Base-by-base conservation (phyloP, 495 filamentous ascomycete genomes). In the Letharia columbiana region DNA sequence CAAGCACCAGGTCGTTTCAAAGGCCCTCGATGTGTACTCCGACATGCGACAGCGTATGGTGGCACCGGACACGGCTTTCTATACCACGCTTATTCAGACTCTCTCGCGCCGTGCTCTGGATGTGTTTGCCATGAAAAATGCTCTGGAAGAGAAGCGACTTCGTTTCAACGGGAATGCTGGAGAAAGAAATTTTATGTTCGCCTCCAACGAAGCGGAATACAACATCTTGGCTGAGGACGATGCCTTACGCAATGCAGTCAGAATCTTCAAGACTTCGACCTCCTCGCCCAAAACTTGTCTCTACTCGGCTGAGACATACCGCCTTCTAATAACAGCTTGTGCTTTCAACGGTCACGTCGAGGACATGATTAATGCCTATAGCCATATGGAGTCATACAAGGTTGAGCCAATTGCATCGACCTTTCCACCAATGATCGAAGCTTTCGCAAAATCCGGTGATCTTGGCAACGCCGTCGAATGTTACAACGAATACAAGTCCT, bases 1-100 rank as follows among this genome's bases (percentile, higher is more conserved):
- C 71, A 86, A 86, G 72, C 85, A 87, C 60, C 89, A 91, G 76
- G 83, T 91, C 13, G 87, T 96, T 35, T 85, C 90, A 58, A 96
- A 96, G 77, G 92, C 90, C 9, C 83, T 98, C 60, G 91, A 92
- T 81, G 88, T 98, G 65, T 98, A 98, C 78, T 88, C 91, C 52
- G 91, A 97, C 74, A 96, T 98, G 93, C 87, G 96, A 69, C 84
- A 89, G 67, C 89, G 92, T 59, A 88, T 87, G 71, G 87, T 97
- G 52, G 76, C 81, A 37, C 93, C 93, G 20, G 87, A 95, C 72
- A 86, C 87, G 66, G 82, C 87, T 62, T 98, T 92, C 10, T 98
- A 95, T 76, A 84, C 90, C 71, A 91, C 88, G 4, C 77, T 98
- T 15, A 88, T 98, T 66, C 84, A 89, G 68, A 77, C 96, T 49